Conservation (phyloP, 106 monocot species). For the Acanthochlamys bracteata region DNA sequence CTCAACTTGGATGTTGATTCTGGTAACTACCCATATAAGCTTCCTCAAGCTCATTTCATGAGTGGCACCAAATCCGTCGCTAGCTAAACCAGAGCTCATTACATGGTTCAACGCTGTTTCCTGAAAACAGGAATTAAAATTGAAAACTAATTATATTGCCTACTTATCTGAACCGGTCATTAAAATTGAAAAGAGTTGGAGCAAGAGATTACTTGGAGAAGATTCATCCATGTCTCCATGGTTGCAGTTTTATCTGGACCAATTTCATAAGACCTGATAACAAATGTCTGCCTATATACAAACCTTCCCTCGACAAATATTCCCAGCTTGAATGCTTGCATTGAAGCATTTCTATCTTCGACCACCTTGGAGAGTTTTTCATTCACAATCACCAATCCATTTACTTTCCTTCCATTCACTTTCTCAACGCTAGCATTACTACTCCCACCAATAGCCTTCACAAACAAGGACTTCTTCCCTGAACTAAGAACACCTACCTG, state of each 20-base stretch:
- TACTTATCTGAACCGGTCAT: no score
- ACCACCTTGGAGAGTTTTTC: background rate
- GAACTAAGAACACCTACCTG: background rate
- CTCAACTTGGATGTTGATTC: slow-evolving; percentile 2
- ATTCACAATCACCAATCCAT: slow-evolving; percentile 11
- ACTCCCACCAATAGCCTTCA: slow-evolving; percentile 4
- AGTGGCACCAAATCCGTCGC: background rate
- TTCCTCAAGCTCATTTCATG: background rate
- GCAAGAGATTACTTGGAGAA: slow-evolving; percentile 34
- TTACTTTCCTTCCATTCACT: slow-evolving; percentile 32
- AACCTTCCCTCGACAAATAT: slow-evolving; percentile 37
- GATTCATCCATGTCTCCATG: slow-evolving; percentile 62
- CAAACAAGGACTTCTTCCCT: slow-evolving; percentile 5
- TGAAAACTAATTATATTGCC: no score
- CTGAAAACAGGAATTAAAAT: background rate
- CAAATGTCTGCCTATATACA: slow-evolving; percentile 49
- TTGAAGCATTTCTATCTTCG: slow-evolving; percentile 2
- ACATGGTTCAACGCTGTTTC: slow-evolving; percentile 2
- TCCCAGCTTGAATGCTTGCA: slow-evolving; percentile 38
- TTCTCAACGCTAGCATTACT: slow-evolving; percentile 10
- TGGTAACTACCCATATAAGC: slow-evolving; percentile 1
- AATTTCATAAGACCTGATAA: slow-evolving; percentile 62
- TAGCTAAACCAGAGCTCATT: background rate
- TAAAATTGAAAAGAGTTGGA: background rate
- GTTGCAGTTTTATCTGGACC: slow-evolving; percentile 61